Base-by-base conservation (phyloP, 495 filamentous ascomycete species). In the Acidiella bohemica region DNA sequence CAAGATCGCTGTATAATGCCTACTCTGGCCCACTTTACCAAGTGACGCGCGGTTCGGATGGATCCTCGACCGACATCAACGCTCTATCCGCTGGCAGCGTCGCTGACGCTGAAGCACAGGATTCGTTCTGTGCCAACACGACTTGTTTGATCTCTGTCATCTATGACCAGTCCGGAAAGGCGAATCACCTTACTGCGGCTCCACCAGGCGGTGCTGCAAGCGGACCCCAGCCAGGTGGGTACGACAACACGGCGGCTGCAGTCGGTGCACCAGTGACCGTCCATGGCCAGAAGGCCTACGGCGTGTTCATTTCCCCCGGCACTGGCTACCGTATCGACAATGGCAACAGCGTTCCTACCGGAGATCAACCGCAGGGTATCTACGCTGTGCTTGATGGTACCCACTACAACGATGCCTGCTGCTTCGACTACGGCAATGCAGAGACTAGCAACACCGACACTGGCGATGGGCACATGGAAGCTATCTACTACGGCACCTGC, bases 341-440 rank as follows among this genome's bases (percentile, higher is more conserved):
- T 6, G 59, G 55, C 41, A 63, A 33, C 19, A 69, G 67, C 40
- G 66, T 55, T 10, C 71, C 72, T 22, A 70, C 48, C 13, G 68
- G 65, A 7, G 67, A 76, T 27, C 63, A 32, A 20, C 17, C 71
- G 0, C 64, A 76, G 58, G 71, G 71, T 32, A 68, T 76, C 58
- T 76, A 76, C 49, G 70, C 67, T 0, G 67, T 76, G 25, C 58
- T 76, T 13, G 72, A 76, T 32, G 72, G 70, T 2, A 73, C 69
- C 5, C 68, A 75, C 42, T 75, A 71, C 57, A 75, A 75, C 38
- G 60, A 41, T 24, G 62, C 23, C 20, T 76, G 72, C 62, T 76
- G 72, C 60, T 76, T 71, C 46, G 72, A 76, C 55, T 76, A 76
- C 36, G 72, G 71, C 37, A 76, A 76, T 32, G 71, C 71, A 29